Evolutionary conservation across 1,284 basidiomycete genomes (phyloP), one percentile per base, ranked within the genome.

Genomic region (Anthracocystis walkeri): DNA sequence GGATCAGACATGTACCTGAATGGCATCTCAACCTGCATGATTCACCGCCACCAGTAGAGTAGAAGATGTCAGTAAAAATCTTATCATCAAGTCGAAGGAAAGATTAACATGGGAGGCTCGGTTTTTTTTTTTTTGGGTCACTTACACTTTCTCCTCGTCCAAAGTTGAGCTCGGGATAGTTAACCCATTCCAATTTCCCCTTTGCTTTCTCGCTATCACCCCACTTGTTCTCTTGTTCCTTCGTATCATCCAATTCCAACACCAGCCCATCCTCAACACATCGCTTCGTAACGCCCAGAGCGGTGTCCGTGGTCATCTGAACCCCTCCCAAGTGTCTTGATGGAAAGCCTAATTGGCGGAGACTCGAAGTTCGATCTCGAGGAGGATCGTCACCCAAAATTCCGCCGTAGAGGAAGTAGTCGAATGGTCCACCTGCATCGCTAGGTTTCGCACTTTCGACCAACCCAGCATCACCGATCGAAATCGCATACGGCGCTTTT

Each of bases 281-380:
- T 2, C 90, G 86, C 84, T 96, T 97, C 0, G 94, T 95, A 7
- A 98, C 95, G 8, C 92, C 94, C 0, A 98, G 88, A 0, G 96
- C 96, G 1, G 96, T 98, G 85, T 99, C 96, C 0, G 96, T 99
- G 27, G 96, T 98, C 96, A 99, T 99, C 86, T 99, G 97, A 1
- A 94, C 88, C 1, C 73, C 60, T 38, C 83, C 84, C n/a, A 84
- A 62, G 44, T 84, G 81, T 7, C 82, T 58, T 0, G 65, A 89
- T 0, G 93, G 93, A 84, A 97, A 98, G 0, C 94, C 94, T 18
- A 95, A 87, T 16, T 88, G 88, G 29, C 97, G 90, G 45, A 99
- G 89, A 83, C 96, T 93, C 3, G 90, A 89, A 0, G 96, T 99
- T 49, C 83, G 59, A 56, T 96, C 94, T 50, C 93, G 88, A 0